Conservation (phyloP, 257 asterid species). For the Plantago major region DNA sequence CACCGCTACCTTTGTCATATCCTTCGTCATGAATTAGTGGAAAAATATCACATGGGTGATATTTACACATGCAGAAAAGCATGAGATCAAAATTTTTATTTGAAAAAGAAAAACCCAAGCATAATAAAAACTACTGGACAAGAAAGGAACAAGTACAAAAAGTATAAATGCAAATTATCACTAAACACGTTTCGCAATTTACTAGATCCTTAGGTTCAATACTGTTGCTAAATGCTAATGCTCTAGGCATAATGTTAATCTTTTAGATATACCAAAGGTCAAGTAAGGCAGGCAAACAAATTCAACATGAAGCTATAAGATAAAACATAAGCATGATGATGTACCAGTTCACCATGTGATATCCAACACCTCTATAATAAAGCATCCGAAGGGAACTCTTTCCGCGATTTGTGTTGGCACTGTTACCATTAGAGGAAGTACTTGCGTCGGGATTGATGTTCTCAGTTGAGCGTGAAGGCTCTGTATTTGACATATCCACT, state of each 20-base stretch:
- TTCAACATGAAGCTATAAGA: conserved; percentile 1
- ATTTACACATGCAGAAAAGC: no score
- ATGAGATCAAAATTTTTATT: no score
- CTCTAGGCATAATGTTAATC: not conserved
- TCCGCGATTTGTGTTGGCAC: conserved; percentile 53
- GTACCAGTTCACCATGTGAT: conserved; percentile 99
- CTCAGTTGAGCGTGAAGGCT: conserved; percentile 39
- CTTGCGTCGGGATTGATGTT: conserved; percentile 50
- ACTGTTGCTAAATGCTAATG: not conserved
- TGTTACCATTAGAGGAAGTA: conserved; percentile 53
- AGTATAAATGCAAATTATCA: no score
- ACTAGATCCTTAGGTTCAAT: no score
- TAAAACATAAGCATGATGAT: conserved; percentile 24
- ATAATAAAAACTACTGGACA: no score
- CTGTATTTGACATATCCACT: conserved; percentile 36
- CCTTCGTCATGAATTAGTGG: no score
- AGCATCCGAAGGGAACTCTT: conserved; percentile 63
- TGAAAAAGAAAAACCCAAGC: no score
- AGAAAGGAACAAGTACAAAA: no score
- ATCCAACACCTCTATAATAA: conserved; percentile 68
- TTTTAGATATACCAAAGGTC: not conserved
- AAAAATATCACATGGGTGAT: no score
- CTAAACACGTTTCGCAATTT: no score
- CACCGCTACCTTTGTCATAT: no score
- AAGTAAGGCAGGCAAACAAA: conserved; percentile 13